Evolutionary conservation across 352 stramenopile species (phyloP), one percentile per base, ranked within the genome.

Genomic region (Aphanomyces astaci): DNA sequence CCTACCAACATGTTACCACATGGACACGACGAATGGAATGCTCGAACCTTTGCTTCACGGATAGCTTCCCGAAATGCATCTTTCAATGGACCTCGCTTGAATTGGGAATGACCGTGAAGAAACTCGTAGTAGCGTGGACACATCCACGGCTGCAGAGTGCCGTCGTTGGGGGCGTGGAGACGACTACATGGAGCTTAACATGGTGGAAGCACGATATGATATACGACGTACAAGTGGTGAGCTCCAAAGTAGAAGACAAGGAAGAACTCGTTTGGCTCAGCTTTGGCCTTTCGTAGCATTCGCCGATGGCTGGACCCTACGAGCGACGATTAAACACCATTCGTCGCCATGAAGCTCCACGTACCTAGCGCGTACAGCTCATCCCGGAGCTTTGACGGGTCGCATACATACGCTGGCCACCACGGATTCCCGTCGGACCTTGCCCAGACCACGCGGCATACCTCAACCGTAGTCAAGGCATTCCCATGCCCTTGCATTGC

Each of bases 161-260:
- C 30, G n/a, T 59, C 51, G 24, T 30, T 28, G n/a, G 7, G 24
- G 7, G 17, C 9, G 30, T 59, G 51, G 19, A 59, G 24, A 19
- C 51, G 51, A 36, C 51, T 59, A 59, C 11, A 43, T 43, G 36
- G 15, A 15, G 36, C 7, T 7, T 15, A 43, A 15, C 36, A 15
- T 15, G 36, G 36, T 15, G 36, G 36, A 43, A 43, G 36, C 9
- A 53, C n/a, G n/a, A n/a, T n/a, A 53, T 5, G 13, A 53, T 10
- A 24, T 19, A 53, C 51, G 33, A 19, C 24, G 7, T 36, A 59
- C 51, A 59, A 59, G 7, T 24, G 15, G n/a, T 59, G 33, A 4
- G 30, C 11, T 25, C 51, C 51, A 59, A 59, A 59, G 24, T 59
- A 59, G n/a, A 59, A 59, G 7, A 25, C 51, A 39, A 59, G 51